Evolutionary conservation across 2,329 filamentous ascomycete genomes (phyloP), one percentile per base, ranked within the genome.

Genomic region (Trichoderma arundinaceum): DNA sequence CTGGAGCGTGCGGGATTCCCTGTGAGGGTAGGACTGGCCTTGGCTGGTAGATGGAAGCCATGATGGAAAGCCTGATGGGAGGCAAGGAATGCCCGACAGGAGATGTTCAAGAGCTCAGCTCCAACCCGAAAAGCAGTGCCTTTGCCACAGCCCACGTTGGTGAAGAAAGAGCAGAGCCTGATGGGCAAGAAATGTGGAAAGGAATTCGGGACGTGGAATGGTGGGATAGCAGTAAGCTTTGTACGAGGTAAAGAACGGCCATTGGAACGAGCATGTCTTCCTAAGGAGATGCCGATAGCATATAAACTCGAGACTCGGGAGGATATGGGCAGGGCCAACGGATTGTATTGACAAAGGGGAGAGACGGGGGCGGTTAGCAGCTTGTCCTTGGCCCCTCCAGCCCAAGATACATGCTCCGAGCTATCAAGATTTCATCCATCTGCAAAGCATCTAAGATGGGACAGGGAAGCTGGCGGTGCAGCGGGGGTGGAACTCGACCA

Each of bases 21-120:
- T 86, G 83, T 59, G 82, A 82, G 57, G 83, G 79, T 69, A 85
- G 76, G 68, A 84, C 78, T 48, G 82, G 80, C 69, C 81, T 78
- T 59, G 78, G 76, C 68, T 79, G 75, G 69, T 79, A 79, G 69
- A 79, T 71, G 68, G 76, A 79, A 70, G 77, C 74, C 76, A 77
- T 80, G 68, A 69, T 69, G 68, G 66, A 71, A 65, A 62, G 54
- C 60, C 68, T 63, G 58, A 66, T 65, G 67, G 58, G 48, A 64
- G n/a, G 58, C 64, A 65, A 69, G 68, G 65, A 49, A 66, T 63
- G 60, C 17, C 60, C 60, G 39, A 63, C 39, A 46, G 28, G 51
- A 65, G 64, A 68, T 66, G 63, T 69, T 52, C 66, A 73, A 72
- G 70, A 76, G 72, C 75, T 77, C 60, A 63, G 39, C 49, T 63